These are phyloP conservation scores for Wickerhamiella vanderwaltii DNA, from an alignment of 805 yeast genomes.

Conservation along the genomic window DNA sequence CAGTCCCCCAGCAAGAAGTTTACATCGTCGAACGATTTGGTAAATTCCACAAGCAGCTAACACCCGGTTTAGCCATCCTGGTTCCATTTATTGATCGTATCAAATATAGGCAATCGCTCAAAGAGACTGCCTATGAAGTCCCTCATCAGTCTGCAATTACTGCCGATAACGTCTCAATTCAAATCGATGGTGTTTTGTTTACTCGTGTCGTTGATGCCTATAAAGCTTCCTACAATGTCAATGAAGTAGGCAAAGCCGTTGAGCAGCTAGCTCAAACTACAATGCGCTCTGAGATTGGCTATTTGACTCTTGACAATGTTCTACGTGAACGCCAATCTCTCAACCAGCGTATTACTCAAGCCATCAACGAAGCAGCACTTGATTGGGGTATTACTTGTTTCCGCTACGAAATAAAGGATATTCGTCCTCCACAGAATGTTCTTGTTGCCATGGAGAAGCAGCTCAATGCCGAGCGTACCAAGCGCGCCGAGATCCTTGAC, in stretches of 20 bases:
- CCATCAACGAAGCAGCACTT: constrained; percentile 65
- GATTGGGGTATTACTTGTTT: constrained; percentile 77
- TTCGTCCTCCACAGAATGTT: constrained; percentile 71
- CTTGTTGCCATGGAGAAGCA: constrained; percentile 80
- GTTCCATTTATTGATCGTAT: constrained; percentile 61
- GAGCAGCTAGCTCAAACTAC: constrained; percentile 76
- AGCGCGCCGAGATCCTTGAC: constrained; percentile 72
- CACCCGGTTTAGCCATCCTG: constrained; percentile 63
- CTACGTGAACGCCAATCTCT: constrained; percentile 60
- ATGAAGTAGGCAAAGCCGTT: constrained; percentile 70
- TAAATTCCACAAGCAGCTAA: constrained; percentile 49
- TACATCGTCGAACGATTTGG: constrained; percentile 87
- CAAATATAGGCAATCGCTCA: constrained; percentile 64
- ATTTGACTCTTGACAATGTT: constrained; percentile 61
- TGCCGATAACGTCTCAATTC: constrained; percentile 67
- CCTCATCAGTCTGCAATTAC: constrained; percentile 78
- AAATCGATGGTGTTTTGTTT: constrained; percentile 68
- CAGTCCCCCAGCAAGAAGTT: constrained; percentile 79
- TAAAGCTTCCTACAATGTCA: constrained; percentile 75
- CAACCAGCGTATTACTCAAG: constrained; percentile 56
- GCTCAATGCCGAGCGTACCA: constrained; percentile 70
- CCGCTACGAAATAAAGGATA: constrained; percentile 72
- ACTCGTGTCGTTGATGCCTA: constrained; percentile 65
- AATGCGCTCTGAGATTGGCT: constrained; percentile 77
- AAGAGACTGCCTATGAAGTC: constrained; percentile 67